These are phyloP conservation scores for Metschnikowia kunwiensis DNA, from an alignment of 805 yeast genomes.

Conservation along the genomic window DNA sequence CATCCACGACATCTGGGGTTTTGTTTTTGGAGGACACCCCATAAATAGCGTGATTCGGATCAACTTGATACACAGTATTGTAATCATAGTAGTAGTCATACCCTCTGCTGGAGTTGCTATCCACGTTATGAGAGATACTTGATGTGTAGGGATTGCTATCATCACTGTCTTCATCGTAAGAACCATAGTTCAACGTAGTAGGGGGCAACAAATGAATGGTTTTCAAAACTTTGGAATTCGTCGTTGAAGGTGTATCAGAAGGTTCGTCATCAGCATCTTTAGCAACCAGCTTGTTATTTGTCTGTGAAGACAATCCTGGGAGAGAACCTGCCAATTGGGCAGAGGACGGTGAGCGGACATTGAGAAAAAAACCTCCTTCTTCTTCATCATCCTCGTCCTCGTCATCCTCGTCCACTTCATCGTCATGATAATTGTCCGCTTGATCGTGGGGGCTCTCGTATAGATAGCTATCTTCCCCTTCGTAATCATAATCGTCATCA, in stretches of 20 bases:
- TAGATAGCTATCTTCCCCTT: slow-evolving; percentile 16
- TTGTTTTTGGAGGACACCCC: slow-evolving; percentile 27
- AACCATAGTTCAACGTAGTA: slow-evolving; percentile 76
- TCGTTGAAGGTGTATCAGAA: slow-evolving; percentile 31
- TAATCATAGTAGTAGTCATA: slow-evolving; percentile 78
- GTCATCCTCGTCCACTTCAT: slow-evolving; percentile 21
- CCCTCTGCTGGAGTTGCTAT: slow-evolving; percentile 59
- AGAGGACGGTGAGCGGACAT: slow-evolving; percentile 45
- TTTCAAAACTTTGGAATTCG: slow-evolving; percentile 32
- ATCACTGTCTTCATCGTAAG: slow-evolving; percentile 59
- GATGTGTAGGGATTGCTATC: slow-evolving; percentile 50
- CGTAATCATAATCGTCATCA: slow-evolving; percentile 20
- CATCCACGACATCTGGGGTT: slow-evolving; percentile 42
- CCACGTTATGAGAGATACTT: slow-evolving; percentile 68
- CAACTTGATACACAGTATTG: slow-evolving; percentile 67
- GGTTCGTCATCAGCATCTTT: slow-evolving; percentile 17
- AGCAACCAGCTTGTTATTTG: slow-evolving; percentile 7
- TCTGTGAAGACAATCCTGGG: slow-evolving; percentile 17
- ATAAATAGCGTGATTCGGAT: slow-evolving; percentile 41
- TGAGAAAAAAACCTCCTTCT: slow-evolving; percentile 67
- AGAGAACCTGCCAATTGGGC: slow-evolving; percentile 22
- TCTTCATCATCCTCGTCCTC: slow-evolving; percentile 49
- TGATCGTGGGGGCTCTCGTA: slow-evolving; percentile 15
- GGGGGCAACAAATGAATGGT: slow-evolving; percentile 83
- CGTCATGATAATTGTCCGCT: not conserved